Evolutionary conservation across 2,329 filamentous ascomycete genomes (phyloP), one percentile per base, ranked within the genome.

Genomic region (Pestalotiopsis sp.): DNA sequence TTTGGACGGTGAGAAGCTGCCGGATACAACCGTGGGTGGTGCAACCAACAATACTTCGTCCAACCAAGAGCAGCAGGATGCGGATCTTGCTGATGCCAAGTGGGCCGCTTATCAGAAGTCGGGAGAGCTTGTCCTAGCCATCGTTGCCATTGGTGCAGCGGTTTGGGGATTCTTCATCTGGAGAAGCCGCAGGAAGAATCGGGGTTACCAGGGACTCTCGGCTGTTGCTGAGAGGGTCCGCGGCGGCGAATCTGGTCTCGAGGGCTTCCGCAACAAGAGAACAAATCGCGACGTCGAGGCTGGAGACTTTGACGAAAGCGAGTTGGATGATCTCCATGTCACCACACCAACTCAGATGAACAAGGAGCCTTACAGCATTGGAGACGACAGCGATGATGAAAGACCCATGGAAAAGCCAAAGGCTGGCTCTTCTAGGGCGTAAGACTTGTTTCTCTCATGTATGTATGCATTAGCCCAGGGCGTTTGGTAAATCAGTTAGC

Each of bases 31-130:
- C 20, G 93, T 96, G 2, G 93, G 93, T 63, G 91, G 88, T 39
- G 90, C 92, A 61, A 87, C 82, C 68, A 87, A 87, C 75, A 80
- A 74, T 74, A 94, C 88, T 31, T 84, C 84, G 14, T 88, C 86
- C n/a, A 88, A 90, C 74, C 86, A 92, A 75, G 88, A 88, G 39
- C 89, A 93, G 75, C 87, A 90, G 71, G 86, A 93, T 76, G 90
- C 92, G 76, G 85, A 87, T 77, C 81, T 97, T n/a, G 89, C 95
- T 73, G 89, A 93, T 36, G 94, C 94, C 20, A 93, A 95, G 75
- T 97, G 94, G 93, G 88, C 91, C 65, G 95, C 95, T 0, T 98
- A 98, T 80, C 92, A 92, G 77, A 91, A 93, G 75, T 96, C 93
- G 2, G 94, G 95, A 64, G 93, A 97, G 80, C 88, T 95, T 6